Base-by-base conservation (phyloP, 371 early-diverging fungal species). In the Lichtheimia ramosa region DNA sequence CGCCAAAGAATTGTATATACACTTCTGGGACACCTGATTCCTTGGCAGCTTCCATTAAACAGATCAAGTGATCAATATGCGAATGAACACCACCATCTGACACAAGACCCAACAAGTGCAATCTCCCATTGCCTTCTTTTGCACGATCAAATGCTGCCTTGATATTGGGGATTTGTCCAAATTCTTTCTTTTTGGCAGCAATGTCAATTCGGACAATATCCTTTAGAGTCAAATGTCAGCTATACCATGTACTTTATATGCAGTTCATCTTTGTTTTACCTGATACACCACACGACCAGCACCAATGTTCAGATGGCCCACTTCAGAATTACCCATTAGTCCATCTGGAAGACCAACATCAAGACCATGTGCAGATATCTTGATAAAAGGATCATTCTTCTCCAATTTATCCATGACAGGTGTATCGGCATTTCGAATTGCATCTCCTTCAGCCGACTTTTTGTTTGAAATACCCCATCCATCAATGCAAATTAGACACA, bases 51-150 rank as follows among this genome's bases (percentile, higher is more conserved):
- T 87, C 83, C 58, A 99, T 74, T 27, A 98, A 73, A 13, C 87
- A 84, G 49, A 90, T 77, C 52, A 99, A 86, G 73, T 99, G 99
- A 66, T 93, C 85, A 66, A 96, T 93, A 79, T 99, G 99, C 50
- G 93, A 92, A 83, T 99, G 99, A 48, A 99, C 98, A 70, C 99
- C 99, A 72, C 99, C 99, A 74, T 99, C 99, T 15, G 97, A 97
- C 49, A 95, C 92, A 65, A 99, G 83, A 28, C 99, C 99, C 63
- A 97, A 83, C 50, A 99, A 83, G 80, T 99, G 99, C 27, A 99
- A 84, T 56, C 95, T 88, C 34, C 93, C 95, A 43, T 87, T 92
- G 63, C 86, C 87, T 5, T 73, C 67, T 72, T 92, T 94, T 61
- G 97, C 98, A 56, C 83, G 83, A 40, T 91, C 86, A 71, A 97